These are phyloP conservation scores for Candida easanensis DNA, from an alignment of 805 yeast genomes.

Conservation along the genomic window DNA sequence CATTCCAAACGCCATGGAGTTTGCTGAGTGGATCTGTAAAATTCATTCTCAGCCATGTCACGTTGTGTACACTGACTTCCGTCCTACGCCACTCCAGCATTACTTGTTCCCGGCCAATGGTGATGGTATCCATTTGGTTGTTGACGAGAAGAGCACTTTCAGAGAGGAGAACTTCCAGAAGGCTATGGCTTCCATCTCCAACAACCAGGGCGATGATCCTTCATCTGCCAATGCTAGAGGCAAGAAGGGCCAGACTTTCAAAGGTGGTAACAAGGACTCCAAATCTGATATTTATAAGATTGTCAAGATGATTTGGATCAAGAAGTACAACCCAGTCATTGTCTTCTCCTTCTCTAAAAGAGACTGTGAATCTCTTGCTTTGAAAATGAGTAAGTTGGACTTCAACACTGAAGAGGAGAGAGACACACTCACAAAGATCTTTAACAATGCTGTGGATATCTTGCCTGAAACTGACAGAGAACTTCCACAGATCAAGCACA, in stretches of 20 bases:
- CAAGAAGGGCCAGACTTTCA: constrained; percentile 75
- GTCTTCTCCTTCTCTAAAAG: constrained; percentile 97
- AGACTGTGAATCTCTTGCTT: constrained; percentile 92
- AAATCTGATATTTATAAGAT: constrained; percentile 90
- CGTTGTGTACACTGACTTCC: constrained; percentile 96
- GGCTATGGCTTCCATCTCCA: constrained; percentile 93
- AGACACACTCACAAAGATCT: constrained; percentile 84
- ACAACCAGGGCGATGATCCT: constrained; percentile 82
- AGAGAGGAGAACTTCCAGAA: constrained; percentile 98
- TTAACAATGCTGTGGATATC: constrained; percentile 82
- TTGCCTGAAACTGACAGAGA: constrained; percentile 89
- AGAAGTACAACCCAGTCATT: constrained; percentile 95
- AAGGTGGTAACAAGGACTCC: constrained; percentile 79
- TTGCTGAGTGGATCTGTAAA: constrained; percentile 97
- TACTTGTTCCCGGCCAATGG: constrained; percentile 98
- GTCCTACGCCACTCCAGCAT: constrained; percentile 98
- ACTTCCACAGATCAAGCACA: constrained; percentile 90
- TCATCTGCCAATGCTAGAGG: constrained; percentile 59
- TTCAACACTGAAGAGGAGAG: constrained; percentile 94
- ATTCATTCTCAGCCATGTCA: constrained; percentile 97
- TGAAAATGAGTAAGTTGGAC: constrained; percentile 93
- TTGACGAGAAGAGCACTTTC: constrained; percentile 93
- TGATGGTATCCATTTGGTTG: constrained; percentile 95
- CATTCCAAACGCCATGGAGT: constrained; percentile 96
- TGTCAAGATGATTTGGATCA: constrained; percentile 96